These are phyloP conservation scores for Camelina laxa DNA, from an alignment of 345 rosid genomes.

Conservation along the genomic window DNA sequence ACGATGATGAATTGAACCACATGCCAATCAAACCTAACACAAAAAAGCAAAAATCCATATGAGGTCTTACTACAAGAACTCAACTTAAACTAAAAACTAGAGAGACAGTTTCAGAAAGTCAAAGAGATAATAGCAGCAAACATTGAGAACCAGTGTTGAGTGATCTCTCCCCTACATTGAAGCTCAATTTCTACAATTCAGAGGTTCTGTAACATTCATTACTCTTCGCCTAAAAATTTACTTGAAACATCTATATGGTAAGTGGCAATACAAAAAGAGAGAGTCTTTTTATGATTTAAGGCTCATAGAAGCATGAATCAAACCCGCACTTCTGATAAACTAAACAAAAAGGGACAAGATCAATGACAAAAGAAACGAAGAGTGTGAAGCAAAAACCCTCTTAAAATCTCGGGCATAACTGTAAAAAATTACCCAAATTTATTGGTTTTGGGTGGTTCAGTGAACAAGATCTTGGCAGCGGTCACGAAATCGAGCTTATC, in stretches of 20 bases:
- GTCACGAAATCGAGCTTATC: slow-evolving; percentile 78
- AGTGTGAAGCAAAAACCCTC: too few species aligned
- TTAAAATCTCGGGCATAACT: too few species aligned
- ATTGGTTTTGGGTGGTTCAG: slow-evolving; percentile 63
- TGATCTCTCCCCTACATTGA: background rate
- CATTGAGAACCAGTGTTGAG: background rate
- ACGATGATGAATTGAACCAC: slow-evolving; percentile 91
- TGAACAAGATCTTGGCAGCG: slow-evolving; percentile 79
- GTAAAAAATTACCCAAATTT: slow-evolving; percentile 68
- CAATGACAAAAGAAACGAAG: too few species aligned
- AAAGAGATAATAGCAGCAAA: slow-evolving; percentile 9
- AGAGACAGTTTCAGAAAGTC: slow-evolving; percentile 15
- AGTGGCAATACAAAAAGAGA: background rate
- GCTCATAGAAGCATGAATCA: background rate
- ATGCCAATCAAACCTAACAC: slow-evolving; percentile 88
- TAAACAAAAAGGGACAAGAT: too few species aligned
- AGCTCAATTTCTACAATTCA: background rate
- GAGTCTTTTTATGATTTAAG: slow-evolving; percentile 21
- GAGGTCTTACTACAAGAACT: slow-evolving; percentile 6
- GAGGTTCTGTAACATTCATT: background rate
- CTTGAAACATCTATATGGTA: background rate
- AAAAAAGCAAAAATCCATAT: slow-evolving; percentile 29
- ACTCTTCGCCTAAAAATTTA: background rate
- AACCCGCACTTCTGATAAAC: too few species aligned
- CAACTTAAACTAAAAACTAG: background rate